These are phyloP conservation scores for Neonothopanus nambi DNA, from an alignment of 1,284 basidiomycete genomes.

Conservation along the genomic window DNA sequence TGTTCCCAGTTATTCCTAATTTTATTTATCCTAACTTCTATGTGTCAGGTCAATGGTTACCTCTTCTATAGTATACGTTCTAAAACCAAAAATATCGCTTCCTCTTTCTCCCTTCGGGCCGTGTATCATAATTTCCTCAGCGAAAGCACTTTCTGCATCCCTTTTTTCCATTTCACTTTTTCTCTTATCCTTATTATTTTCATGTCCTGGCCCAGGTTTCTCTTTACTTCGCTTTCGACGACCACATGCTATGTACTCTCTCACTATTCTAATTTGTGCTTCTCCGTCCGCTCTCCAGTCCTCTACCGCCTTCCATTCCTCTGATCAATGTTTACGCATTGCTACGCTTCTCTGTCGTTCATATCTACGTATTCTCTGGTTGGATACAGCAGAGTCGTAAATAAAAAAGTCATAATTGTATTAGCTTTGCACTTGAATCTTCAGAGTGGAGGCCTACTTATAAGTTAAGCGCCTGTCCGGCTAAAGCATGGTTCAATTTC, in stretches of 20 bases:
- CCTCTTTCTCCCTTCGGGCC: conserved; percentile 3
- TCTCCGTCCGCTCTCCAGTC: conserved; percentile 1
- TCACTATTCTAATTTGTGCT: background rate
- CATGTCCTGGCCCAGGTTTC: background rate
- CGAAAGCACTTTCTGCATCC: background rate
- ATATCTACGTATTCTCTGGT: no score
- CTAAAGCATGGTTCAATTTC: no score
- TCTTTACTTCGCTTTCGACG: background rate
- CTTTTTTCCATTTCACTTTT: background rate
- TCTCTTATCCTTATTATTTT: conserved; percentile 8
- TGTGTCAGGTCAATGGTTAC: conserved; percentile 74
- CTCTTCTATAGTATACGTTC: conserved; percentile 50
- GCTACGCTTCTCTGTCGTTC: no score
- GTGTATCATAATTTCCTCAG: background rate
- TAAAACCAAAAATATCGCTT: background rate
- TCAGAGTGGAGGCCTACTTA: no score
- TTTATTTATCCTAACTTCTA: conserved; percentile 12
- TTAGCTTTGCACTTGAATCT: no score
- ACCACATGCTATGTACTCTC: background rate
- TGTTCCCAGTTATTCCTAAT: conserved; percentile 15
- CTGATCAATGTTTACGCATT: background rate
- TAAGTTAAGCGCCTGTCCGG: no score
- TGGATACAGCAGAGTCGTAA: no score
- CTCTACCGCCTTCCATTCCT: background rate
- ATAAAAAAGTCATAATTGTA: no score